These are phyloP conservation scores for Nicotiana attenuata DNA, from an alignment of 257 asterid genomes.

Conservation along the genomic window DNA sequence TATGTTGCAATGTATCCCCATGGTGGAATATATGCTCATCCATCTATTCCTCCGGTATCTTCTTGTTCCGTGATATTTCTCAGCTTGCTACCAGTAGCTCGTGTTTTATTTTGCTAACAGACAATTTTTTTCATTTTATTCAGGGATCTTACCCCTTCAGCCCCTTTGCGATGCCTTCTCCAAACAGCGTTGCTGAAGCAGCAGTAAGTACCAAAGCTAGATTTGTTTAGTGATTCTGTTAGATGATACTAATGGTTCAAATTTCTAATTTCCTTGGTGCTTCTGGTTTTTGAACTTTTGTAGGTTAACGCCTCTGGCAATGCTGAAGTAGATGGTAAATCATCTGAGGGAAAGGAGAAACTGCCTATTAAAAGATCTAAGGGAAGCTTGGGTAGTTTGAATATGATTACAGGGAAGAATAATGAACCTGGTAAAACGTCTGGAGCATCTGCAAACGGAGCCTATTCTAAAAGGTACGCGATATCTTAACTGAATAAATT, in stretches of 20 bases:
- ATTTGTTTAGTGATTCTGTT: background rate
- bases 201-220: constrained; percentile 44
- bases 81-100: constrained; percentile 7
- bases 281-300: background rate
- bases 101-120: constrained; percentile 1
- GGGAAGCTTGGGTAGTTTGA: constrained; percentile 83
- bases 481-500: background rate
- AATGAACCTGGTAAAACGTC: constrained; percentile 56
- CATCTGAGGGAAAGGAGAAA: constrained; percentile 75
- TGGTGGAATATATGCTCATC: constrained; percentile 86
- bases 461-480: constrained; percentile 61
- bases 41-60: constrained; percentile 82
- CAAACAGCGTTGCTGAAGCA: constrained; percentile 74
- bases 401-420: constrained; percentile 74
- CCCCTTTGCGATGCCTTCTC: constrained; percentile 82
- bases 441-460: constrained; percentile 71
- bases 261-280: background rate
- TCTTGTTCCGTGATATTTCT: constrained; percentile 6
- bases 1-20: constrained; percentile 95
- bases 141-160: constrained; percentile 92
- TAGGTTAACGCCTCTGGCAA: constrained; percentile 55
- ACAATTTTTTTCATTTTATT: background rate
- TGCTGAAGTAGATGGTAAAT: constrained; percentile 67
- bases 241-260: background rate
- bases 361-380: constrained; percentile 89